These are phyloP conservation scores for Sugiyamaella pinicola DNA, from an alignment of 1,139 yeast genomes.

Conservation along the genomic window DNA sequence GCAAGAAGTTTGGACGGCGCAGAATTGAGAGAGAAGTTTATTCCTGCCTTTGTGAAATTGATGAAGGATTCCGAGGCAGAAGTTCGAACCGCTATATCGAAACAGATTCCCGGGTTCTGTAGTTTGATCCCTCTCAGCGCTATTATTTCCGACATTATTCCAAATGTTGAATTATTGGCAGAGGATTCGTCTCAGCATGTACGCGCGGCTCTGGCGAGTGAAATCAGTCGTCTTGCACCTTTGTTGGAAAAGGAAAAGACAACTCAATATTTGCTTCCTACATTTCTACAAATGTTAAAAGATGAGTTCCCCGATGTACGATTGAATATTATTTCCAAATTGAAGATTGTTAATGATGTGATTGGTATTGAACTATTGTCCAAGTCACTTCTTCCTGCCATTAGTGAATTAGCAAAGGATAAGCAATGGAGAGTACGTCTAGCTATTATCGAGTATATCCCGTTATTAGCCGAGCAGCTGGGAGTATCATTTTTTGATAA, in stretches of 20 bases:
- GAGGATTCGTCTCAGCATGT: conserved; percentile 93
- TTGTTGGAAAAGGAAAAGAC: conserved; percentile 83
- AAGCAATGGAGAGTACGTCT: conserved; percentile 97
- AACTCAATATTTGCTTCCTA: conserved; percentile 79
- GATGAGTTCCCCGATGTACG: conserved; percentile 98
- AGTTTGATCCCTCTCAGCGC: conserved; percentile 46
- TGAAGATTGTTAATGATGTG: conserved; percentile 89
- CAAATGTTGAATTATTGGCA: conserved; percentile 79
- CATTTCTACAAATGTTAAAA: conserved; percentile 88
- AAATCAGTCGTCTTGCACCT: conserved; percentile 85
- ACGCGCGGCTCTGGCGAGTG: conserved; percentile 87
- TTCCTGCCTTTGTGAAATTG: conserved; percentile 69
- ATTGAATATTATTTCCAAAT: conserved; percentile 86
- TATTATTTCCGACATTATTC: conserved; percentile 72
- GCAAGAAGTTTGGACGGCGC: conserved; percentile 64
- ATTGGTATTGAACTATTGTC: conserved; percentile 88
- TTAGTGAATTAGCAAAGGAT: conserved; percentile 93
- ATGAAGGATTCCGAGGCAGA: conserved; percentile 96
- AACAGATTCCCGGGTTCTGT: conserved; percentile 84
- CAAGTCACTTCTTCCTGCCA: conserved; percentile 90
- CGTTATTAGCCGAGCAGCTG: conserved; percentile 91
- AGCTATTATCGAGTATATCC: conserved; percentile 96
- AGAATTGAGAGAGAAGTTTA: conserved; percentile 58
- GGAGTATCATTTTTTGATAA: conserved; percentile 93
- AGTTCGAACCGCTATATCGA: conserved; percentile 91